Base-by-base conservation (phyloP, 805 yeast species). In the Priceomyces fermenticarens region DNA sequence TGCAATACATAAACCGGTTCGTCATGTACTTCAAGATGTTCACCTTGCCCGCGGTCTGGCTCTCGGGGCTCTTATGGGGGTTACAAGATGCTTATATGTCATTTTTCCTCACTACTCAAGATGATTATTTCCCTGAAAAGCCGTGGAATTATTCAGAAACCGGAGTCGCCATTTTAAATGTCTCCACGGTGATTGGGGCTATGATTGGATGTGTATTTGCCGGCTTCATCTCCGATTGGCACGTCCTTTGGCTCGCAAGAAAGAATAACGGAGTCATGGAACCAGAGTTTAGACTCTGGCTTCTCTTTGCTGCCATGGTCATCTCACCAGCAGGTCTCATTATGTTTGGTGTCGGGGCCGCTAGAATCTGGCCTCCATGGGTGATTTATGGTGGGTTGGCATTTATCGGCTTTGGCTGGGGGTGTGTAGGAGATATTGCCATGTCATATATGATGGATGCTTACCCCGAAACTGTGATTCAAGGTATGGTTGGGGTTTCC, bases 1-100 rank as follows among this genome's bases (percentile, higher is more conserved):
- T 75, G 53, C 90, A 85, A 55, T 85, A 85, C 55, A 49, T 75
- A 48, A 57, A 67, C 41, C 75, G 83, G 37, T 62, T 85, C 23
- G 41, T 60, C 11, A 53, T 72, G 44, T 75, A 77, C 57, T 58
- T 79, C 45, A 70, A 78, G 48, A 82, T 81, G 55, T 78, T 81
- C 48, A 65, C 69, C 48, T 80, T 79, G 54, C 87, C 87, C 2
- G 84, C 86, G 2, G 82, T 80, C 10, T 63, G 82, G 51, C 63
- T 78, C 16, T 78, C 85, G 2, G 87, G 88, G 37, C 44, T 81
- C n/a, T 78, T 84, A 47, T 85, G 91, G 91, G 91, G 91, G 34
- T 69, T 80, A 43, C 91, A 85, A 58, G 88, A 83, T 55, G 85
- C 88, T 0, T 81, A 83, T 54, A 70, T 85, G 47, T 78, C 90